Conservation (phyloP, 2,329 filamentous ascomycete species). For the Aspergillus calidoustus region DNA sequence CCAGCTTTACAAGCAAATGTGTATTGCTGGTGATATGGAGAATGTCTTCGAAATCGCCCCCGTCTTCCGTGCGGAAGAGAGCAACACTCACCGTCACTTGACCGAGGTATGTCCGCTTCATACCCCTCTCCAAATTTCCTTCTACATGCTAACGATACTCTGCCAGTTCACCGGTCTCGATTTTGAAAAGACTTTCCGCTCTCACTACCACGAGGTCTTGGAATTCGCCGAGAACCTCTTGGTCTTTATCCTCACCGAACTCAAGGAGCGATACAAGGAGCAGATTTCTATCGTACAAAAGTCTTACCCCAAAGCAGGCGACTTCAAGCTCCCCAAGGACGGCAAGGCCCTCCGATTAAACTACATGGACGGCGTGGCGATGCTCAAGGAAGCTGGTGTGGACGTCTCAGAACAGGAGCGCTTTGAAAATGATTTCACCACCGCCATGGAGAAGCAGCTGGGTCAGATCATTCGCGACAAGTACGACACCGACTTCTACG, state of each 20-base stretch:
- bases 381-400: constrained; percentile 55
- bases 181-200: constrained; percentile 56
- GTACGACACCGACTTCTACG: constrained; percentile 94
- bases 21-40: constrained; percentile 67
- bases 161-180: constrained; percentile 55
- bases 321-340: constrained; percentile 55
- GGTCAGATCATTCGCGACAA: constrained; percentile 85
- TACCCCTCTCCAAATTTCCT: background rate
- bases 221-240: constrained; percentile 55
- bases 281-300: constrained; percentile 54
- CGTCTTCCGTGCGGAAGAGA: constrained; percentile 70
- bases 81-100: constrained; percentile 69
- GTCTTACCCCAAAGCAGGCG: constrained; percentile 55
- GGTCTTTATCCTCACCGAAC: constrained; percentile 53
- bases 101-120: constrained; percentile 55
- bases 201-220: constrained; percentile 57
- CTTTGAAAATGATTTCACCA: constrained; percentile 53
- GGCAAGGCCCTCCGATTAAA: constrained; percentile 55
- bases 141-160: background rate
- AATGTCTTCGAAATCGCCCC: constrained; percentile 68
- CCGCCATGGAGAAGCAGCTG: constrained; percentile 66
- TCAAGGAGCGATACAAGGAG: constrained; percentile 50
- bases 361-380: constrained; percentile 54
- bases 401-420: constrained; percentile 54
- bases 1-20: constrained; percentile 71